Evolutionary conservation across 2,329 filamentous ascomycete genomes (phyloP).

Genomic region (Myrmaecium sp.): DNA sequence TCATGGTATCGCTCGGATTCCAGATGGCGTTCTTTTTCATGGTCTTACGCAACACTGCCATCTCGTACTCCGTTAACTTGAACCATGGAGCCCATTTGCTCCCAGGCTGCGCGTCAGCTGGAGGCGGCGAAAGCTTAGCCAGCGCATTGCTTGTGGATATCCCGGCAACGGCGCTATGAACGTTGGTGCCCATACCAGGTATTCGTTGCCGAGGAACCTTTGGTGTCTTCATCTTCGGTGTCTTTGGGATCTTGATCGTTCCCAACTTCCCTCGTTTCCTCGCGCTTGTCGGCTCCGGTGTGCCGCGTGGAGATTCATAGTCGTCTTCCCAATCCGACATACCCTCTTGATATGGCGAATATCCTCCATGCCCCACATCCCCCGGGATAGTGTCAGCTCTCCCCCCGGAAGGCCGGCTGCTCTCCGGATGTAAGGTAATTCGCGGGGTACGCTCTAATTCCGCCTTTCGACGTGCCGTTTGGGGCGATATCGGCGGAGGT

Average conservation of each 20-base stretch:
- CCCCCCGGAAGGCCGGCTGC: conserved; percentile 3
- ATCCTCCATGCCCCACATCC: too few relatives aligned
- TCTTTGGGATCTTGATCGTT: conserved; percentile 14
- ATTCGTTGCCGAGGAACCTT: conserved; percentile 25
- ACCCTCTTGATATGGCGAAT: too few relatives aligned
- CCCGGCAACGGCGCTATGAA: conserved; percentile 35
- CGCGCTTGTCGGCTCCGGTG: too few relatives aligned
- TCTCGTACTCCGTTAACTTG: conserved; percentile 48
- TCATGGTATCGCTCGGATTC: conserved; percentile 75
- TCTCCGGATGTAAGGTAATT: conserved; percentile 12
- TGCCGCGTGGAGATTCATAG: too few relatives aligned
- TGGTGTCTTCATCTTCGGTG: conserved; percentile 23
- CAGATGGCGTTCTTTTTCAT: conserved; percentile 89
- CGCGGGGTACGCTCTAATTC: conserved; percentile 15
- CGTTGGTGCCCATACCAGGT: conserved; percentile 34
- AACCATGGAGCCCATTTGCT: conserved; percentile 47
- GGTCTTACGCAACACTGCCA: conserved; percentile 57
- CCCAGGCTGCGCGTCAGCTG: conserved; percentile 40
- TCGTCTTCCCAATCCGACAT: too few relatives aligned
- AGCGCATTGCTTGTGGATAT: conserved; percentile 47
- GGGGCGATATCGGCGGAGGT: conserved; percentile 25
- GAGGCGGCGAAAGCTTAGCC: conserved; percentile 40
- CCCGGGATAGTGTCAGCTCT: too few relatives aligned
- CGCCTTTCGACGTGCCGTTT: conserved; percentile 24
- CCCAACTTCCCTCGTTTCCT: too few relatives aligned